Conservation (phyloP, 331 rosid species). For the Acacia concinna region DNA sequence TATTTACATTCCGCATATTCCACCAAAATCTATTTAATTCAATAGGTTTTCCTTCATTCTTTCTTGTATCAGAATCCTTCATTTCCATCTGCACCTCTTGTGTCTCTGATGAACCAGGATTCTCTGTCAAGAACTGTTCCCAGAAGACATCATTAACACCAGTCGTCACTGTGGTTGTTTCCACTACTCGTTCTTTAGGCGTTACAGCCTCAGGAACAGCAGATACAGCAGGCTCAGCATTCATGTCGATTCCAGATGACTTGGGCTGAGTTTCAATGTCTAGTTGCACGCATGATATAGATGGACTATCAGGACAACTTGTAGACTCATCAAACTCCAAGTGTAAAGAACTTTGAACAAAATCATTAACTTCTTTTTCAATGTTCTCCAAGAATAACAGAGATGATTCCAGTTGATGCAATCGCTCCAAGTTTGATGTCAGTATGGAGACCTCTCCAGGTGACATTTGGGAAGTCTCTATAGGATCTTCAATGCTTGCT, state of each 20-base stretch:
- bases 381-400: conserved; percentile 73
- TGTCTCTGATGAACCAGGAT: conserved; percentile 82
- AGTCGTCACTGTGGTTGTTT: conserved; percentile 37
- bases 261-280: conserved; percentile 49
- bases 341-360: conserved; percentile 36
- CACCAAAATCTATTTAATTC: conserved; percentile 65
- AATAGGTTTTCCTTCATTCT: conserved; percentile 56
- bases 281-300: conserved; percentile 50
- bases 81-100: conserved; percentile 65
- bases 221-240: conserved; percentile 65
- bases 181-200: conserved; percentile 47
- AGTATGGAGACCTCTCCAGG: conserved; percentile 39
- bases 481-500: conserved; percentile 47
- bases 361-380: conserved; percentile 37
- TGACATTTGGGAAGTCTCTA: conserved; percentile 45
- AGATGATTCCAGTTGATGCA: conserved; percentile 72
- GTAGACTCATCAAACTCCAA: conserved; percentile 67
- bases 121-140: conserved; percentile 98
- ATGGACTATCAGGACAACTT: conserved; percentile 56
- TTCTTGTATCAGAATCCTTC: conserved; percentile 54
- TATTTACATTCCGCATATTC: conserved; percentile 61
- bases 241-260: conserved; percentile 86
- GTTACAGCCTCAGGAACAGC: conserved; percentile 44
- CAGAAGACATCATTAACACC: conserved; percentile 91
- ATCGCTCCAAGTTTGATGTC: conserved; percentile 42